Conservation (phyloP, 345 rosid genomes). For the Moricandia moricandioides region DNA sequence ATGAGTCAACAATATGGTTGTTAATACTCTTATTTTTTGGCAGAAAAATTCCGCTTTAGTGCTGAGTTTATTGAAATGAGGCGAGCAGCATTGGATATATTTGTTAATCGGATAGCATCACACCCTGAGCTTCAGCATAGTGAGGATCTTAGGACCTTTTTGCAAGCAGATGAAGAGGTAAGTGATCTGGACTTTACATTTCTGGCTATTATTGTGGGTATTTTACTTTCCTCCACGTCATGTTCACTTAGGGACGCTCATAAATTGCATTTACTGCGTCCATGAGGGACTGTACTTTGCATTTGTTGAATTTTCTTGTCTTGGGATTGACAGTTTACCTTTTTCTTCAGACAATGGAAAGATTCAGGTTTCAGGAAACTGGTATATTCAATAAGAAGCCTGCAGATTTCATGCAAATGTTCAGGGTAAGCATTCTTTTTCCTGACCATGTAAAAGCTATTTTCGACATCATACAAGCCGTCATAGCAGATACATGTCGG, state of each 20-base stretch:
- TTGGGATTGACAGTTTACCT: constrained; percentile 21
- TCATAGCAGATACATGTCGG: not conserved
- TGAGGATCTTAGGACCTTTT: constrained; percentile 89
- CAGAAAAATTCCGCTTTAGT: constrained; percentile 97
- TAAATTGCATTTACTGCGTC: not conserved
- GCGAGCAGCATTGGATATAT: constrained; percentile 80
- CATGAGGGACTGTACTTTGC: not conserved
- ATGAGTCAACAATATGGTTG: not conserved
- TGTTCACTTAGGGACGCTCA: not conserved
- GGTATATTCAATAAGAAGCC: constrained; percentile 89
- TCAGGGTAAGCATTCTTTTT: constrained; percentile 59
- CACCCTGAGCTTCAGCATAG: constrained; percentile 87
- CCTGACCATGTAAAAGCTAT: not conserved
- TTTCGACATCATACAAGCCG: not conserved
- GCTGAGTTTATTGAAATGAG: constrained; percentile 98
- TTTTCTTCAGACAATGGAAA: constrained; percentile 82
- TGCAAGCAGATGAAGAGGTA: constrained; percentile 99
- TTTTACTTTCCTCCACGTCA: not conserved
- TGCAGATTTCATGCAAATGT: constrained; percentile 87
- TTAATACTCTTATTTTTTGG: constrained; percentile 20
- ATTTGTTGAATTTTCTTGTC: constrained; percentile 1
- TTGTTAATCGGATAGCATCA: constrained; percentile 86
- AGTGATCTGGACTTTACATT: constrained; percentile 13
- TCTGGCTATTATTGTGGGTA: not conserved
- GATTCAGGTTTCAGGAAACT: constrained; percentile 79